Conservation (phyloP, 2,329 filamentous ascomycete species). For the Uncinocarpus reesii region DNA sequence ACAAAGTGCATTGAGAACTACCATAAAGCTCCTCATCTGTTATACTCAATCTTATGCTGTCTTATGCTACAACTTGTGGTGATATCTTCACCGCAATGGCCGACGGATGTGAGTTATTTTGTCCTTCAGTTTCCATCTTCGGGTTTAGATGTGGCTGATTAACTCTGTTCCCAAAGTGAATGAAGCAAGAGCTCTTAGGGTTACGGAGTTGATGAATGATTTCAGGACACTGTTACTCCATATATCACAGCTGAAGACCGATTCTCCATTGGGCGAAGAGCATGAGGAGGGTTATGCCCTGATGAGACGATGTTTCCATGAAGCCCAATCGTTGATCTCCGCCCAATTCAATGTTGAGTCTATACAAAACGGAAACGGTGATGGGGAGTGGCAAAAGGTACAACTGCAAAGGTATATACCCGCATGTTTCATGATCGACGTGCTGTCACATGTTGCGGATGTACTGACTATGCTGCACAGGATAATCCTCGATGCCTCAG, state of each 20-base stretch:
- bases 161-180: slow-evolving; percentile 42
- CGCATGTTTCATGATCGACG: slow-evolving; percentile 13
- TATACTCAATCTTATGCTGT: slow-evolving; percentile 15
- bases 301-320: slow-evolving; percentile 45
- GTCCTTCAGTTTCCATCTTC: background rate
- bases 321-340: slow-evolving; percentile 46
- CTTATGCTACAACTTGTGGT: slow-evolving; percentile 11
- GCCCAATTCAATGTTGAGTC: slow-evolving; percentile 42
- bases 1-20: background rate
- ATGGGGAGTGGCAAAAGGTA: slow-evolving; percentile 46
- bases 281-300: slow-evolving; percentile 50
- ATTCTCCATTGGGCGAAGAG: slow-evolving; percentile 45
- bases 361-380: slow-evolving; percentile 33
- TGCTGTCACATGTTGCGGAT: no score
- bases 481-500: slow-evolving; percentile 50
- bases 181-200: slow-evolving; percentile 51
- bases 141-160: background rate
- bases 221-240: slow-evolving; percentile 52
- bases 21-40: slow-evolving; percentile 6
- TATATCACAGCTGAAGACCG: slow-evolving; percentile 45
- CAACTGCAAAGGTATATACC: slow-evolving; percentile 45
- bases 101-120: slow-evolving; percentile 44
- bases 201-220: slow-evolving; percentile 55
- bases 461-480: slow-evolving; percentile 33
- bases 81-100: slow-evolving; percentile 35